These are phyloP conservation scores for Sesbania bispinosa DNA, from an alignment of 306 rosid species.

Conservation along the genomic window DNA sequence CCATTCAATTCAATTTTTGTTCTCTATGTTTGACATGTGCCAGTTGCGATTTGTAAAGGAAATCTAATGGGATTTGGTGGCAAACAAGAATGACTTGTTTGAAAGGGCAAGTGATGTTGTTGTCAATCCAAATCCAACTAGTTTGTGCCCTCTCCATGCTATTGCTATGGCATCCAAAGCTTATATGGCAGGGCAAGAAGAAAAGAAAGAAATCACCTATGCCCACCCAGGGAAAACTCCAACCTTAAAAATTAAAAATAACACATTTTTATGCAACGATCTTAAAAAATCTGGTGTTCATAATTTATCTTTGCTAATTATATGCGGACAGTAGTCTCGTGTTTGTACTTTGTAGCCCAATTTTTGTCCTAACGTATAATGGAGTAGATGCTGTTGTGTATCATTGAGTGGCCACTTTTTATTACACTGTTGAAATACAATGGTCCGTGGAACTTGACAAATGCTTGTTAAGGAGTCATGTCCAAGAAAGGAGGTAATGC, in stretches of 20 bases:
- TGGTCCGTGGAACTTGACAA: neutral
- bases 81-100: conserved; percentile 9
- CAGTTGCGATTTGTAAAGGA: neutral
- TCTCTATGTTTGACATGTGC: too few relatives aligned
- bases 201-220: neutral
- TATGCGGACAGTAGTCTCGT: neutral
- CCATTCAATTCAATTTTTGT: too few relatives aligned
- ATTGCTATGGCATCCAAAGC: conserved; percentile 28
- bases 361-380: neutral
- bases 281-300: too few relatives aligned
- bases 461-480: neutral
- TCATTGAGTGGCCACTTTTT: neutral
- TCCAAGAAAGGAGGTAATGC: too few relatives aligned
- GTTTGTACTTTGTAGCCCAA: neutral
- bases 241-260: neutral
- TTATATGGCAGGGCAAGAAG: neutral
- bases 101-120: neutral
- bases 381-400: neutral
- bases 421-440: neutral
- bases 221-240: too few relatives aligned
- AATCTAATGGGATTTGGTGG: conserved; percentile 13
- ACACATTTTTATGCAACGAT: neutral
- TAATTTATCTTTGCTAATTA: neutral
- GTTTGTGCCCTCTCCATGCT: neutral
- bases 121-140: conserved; percentile 15